phyloP scores from a whole-genome alignment of 257 asterid genomes.

The Gynochthodes officinalis region DNA sequence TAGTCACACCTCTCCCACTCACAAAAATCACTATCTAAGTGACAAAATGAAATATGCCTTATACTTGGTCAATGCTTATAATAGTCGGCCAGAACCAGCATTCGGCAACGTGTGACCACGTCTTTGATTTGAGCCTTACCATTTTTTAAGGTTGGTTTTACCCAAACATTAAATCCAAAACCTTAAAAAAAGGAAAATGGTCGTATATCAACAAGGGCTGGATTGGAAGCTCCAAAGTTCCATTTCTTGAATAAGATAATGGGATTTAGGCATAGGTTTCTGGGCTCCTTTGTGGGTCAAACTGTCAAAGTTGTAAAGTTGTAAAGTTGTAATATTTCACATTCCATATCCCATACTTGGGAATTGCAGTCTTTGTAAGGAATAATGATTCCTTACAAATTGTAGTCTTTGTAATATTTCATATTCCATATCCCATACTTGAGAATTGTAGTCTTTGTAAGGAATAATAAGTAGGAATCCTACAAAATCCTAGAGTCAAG shows the following conservation, averaged over 20 bases:
- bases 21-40: conserved; percentile 20
- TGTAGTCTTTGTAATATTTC: background rate
- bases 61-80: conserved; percentile 23
- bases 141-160: background rate
- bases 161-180: conserved; percentile 13
- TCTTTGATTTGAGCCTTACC: background rate
- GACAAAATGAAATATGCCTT: no score
- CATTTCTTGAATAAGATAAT: background rate
- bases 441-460: conserved; percentile 16
- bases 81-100: conserved; percentile 12
- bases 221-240: background rate
- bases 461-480: background rate
- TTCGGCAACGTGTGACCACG: conserved; percentile 3
- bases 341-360: conserved; percentile 23
- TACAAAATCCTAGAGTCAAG: no score
- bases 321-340: background rate
- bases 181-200: background rate
- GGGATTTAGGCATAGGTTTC: conserved; percentile 7
- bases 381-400: no score
- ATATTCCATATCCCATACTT: conserved; percentile 19
- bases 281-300: conserved; percentile 15
- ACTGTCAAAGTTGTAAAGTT: background rate
- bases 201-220: conserved; percentile 1
- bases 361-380: conserved; percentile 12
- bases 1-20: no score